Evolutionary conservation across 73 alveolate species (phyloP), one percentile per base, ranked within the genome.

Genomic region (Paramecium sexaurelia): DNA sequence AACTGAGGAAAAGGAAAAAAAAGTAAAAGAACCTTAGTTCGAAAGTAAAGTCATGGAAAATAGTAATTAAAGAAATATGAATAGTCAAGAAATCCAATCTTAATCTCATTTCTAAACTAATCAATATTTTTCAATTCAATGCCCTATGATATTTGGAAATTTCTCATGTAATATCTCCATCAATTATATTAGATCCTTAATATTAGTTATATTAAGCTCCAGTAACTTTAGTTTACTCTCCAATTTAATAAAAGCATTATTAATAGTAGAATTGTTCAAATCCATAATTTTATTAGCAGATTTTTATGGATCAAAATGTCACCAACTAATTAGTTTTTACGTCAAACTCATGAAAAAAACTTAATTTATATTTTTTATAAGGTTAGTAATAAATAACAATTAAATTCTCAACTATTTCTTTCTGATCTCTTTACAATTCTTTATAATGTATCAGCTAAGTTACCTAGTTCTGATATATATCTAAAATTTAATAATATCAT

Each of bases 371-470:
- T 51, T 51, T n/a, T 51, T 51, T 51, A 51, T 51, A 51, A 51
- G 15, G 27, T 51, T 51, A 51, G 67, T 51, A 51, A 51, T 5
- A 35, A 4, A 51, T 51, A 51, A 61, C 15, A 17, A 51, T 51
- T 1, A 51, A 26, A 61, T 29, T 26, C 26, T 61, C 83, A 61
- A 61, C 45, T 61, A 61, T 11, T 32, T 29, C 26, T 33, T 33
- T 39, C 19, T 27, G 87, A 73, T 73, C 57, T n/a, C 17, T 78
- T 78, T 22, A 78, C 90, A 41, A 78, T 61, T 78, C 90, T 19
- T 26, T 40, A 7, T 40, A 78, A 43, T 20, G 22, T 39, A 37
- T 78, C 43, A 37, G 45, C 32, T 22, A 78, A 43, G 5, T 22
- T 45, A 78, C 55, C 24, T 45, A 78, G 43, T 27, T 78, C 90